phyloP scores from a whole-genome alignment of 257 asterid genomes.

The Solanum phureja region DNA sequence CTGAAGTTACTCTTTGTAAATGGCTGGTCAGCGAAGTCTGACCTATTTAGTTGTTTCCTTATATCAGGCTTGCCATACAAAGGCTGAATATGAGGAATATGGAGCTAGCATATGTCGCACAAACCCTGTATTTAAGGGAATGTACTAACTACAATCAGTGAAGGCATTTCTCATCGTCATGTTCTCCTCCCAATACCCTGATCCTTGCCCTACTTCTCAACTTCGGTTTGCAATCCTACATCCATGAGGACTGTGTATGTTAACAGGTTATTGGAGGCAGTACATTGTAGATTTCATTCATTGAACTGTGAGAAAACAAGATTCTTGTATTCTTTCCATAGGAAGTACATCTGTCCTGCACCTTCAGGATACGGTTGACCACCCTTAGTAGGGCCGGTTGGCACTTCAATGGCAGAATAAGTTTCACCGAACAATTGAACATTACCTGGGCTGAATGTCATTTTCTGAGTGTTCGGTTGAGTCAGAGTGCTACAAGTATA shows the following conservation, averaged over 20 bases:
- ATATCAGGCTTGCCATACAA: constrained; percentile 86
- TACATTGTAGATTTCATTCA: background rate
- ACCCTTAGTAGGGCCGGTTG: background rate
- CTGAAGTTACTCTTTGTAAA: background rate
- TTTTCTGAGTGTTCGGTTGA: background rate
- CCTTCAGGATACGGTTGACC: background rate
- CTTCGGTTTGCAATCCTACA: background rate
- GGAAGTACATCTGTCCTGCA: background rate
- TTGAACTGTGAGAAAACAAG: background rate
- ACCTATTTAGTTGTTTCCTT: background rate
- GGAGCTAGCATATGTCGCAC: constrained; percentile 97
- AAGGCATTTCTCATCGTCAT: background rate
- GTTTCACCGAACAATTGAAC: background rate
- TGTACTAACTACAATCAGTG: constrained; percentile 28
- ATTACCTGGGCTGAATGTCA: background rate
- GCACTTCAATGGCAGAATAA: background rate
- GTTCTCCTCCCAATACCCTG: background rate
- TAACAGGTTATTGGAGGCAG: background rate
- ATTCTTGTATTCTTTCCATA: background rate
- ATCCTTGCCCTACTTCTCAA: background rate
- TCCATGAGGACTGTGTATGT: background rate
- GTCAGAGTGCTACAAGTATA: background rate
- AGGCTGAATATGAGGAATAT: constrained; percentile 92
- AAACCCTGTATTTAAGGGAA: constrained; percentile 94
- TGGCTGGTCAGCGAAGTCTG: background rate